Base-by-base conservation (phyloP, 345 rosid species). In the Dipteronia sinensis region DNA sequence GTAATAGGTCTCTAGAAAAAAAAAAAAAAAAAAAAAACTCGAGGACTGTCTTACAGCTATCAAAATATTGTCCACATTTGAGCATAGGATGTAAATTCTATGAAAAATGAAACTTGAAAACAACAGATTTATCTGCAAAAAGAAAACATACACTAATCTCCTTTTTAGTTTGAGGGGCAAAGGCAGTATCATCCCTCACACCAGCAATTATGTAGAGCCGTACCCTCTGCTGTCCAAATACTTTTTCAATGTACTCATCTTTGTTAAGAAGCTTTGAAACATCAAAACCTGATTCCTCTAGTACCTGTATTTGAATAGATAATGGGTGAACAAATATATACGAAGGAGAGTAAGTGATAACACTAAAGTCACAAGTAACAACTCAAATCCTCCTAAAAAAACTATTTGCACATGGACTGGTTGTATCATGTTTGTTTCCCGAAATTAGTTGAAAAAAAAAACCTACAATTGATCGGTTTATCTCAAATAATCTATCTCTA, bases 261-360 rank as follows among this genome's bases (percentile, higher is more conserved):
- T 89, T 89, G 82, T 94, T 88, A 71, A 94, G 92, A 79, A 92
- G 90, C 73, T 88, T 84, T 67, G 95, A 88, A 71, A 94, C 90
- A 83, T 97, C 98, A 73, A 97, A 94, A 55, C 98, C 99, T 1
- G 99, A 91, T 87, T 97, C 99, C 78, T 97, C 99, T 71, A 88
- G 82, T 63, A 97, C 99, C 98, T 97, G 87, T 40, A 77, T 67
- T 80, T 66, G 49, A 69, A 80, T n/a, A 49, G 10, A 79, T 71
- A 62, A 49, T 65, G 69, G 25, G 63, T 51, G 47, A 75, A 47
- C 7, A 61, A 34, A 47, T 22, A 66, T 10, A 17, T 29, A 51
- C 7, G 53, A 27, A 17, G 61, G 63, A 75, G 8, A 51, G 72
- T 11, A 51, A 27, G 42, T 47, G n/a, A 59, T n/a, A 59, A 59